Conservation (phyloP, 306 rosid genomes). For the Argentina anserina region DNA sequence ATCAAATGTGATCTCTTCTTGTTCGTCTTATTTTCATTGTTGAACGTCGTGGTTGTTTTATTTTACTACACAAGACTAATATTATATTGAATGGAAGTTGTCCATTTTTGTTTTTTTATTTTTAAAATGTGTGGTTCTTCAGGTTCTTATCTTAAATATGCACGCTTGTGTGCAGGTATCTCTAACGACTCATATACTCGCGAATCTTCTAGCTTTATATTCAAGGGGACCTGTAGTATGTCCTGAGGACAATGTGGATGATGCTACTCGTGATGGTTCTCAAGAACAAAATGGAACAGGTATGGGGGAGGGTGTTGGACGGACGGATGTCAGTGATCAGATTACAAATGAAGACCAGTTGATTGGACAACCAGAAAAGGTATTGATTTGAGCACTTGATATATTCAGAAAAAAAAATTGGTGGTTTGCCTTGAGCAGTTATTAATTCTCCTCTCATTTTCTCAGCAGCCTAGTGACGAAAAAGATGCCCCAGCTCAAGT, state of each 20-base stretch:
- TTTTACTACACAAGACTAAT: background rate
- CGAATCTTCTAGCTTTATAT: constrained; percentile 61
- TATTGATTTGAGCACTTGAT: constrained; percentile 19
- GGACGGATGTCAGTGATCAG: constrained; percentile 84
- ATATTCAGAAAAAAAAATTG: constrained; percentile 2
- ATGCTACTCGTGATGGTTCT: constrained; percentile 37
- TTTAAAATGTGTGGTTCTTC: constrained; percentile 3
- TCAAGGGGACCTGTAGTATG: constrained; percentile 66
- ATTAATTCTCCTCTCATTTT: constrained; percentile 12
- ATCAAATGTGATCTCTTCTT: background rate
- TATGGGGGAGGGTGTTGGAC: constrained; percentile 84
- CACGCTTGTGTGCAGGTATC: constrained; percentile 56
- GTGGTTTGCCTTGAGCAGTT: background rate
- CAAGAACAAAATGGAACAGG: constrained; percentile 75
- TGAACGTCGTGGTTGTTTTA: background rate
- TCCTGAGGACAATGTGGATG: constrained; percentile 49
- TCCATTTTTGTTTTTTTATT: background rate
- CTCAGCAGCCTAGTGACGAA: constrained; percentile 49
- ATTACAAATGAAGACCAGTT: constrained; percentile 89
- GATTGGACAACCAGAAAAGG: constrained; percentile 70
- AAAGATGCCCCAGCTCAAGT: constrained; percentile 49
- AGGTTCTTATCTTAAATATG: background rate
- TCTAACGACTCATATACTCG: constrained; percentile 52
- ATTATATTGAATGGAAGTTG: background rate
- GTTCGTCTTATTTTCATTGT: background rate